Conservation (phyloP, 768 basidiomycete species). For the Agrocybe chaxingu region DNA sequence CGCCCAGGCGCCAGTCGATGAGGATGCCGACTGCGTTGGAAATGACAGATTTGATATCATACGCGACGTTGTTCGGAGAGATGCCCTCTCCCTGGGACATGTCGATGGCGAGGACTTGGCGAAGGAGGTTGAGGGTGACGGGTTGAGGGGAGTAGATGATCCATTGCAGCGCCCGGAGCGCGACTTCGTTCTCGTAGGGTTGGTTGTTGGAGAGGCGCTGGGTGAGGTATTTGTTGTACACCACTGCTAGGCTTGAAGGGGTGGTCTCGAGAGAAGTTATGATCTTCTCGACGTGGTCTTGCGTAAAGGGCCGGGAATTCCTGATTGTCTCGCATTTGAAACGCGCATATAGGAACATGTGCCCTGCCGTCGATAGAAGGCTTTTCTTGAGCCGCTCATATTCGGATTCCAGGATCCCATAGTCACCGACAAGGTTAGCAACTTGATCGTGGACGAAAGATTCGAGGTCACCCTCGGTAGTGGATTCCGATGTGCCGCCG, state of each 20-base stretch:
- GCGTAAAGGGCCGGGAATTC: neutral
- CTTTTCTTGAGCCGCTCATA: neutral
- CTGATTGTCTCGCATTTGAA: neutral
- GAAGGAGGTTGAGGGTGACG: neutral
- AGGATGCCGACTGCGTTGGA: slow-evolving; percentile 2
- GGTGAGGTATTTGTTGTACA: slow-evolving; percentile 1
- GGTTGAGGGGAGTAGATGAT: slow-evolving; percentile 1
- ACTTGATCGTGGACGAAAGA: neutral
- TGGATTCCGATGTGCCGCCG: neutral
- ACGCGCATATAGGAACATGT: slow-evolving; percentile 4
- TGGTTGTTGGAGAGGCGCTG: neutral
- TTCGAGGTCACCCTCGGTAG: neutral
- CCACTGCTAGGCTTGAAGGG: neutral
- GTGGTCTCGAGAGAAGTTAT: neutral
- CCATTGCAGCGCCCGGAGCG: slow-evolving; percentile 3
- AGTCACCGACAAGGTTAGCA: neutral
- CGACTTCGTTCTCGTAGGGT: neutral
- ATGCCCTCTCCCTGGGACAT: neutral
- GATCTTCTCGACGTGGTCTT: neutral
- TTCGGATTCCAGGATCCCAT: neutral
- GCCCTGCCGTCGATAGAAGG: neutral
- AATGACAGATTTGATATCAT: neutral
- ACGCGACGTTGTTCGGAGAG: neutral
- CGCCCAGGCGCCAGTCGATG: neutral
- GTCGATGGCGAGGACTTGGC: neutral